Evolutionary conservation across 2,329 filamentous ascomycete genomes (phyloP).

Genomic region (Sporothrix brasiliensis): DNA sequence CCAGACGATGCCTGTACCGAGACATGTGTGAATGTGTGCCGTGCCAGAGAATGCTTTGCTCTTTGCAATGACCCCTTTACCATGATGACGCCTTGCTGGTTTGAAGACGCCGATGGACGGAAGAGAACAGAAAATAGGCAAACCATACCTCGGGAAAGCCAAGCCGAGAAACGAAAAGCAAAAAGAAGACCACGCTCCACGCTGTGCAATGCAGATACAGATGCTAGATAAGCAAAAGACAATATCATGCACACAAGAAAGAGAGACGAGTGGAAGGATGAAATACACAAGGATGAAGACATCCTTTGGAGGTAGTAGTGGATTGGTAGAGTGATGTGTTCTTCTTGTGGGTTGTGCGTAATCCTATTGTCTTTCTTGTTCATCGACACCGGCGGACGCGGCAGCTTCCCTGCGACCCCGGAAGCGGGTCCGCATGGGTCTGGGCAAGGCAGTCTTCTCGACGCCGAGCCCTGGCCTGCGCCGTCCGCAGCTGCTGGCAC

Average conservation of each 20-base stretch:
- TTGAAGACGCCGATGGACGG: conserved; percentile 11
- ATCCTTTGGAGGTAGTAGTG: neutral
- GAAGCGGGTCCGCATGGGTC: conserved; percentile 37
- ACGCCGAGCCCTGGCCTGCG: conserved; percentile 42
- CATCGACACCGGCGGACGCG: neutral
- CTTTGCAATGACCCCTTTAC: conserved; percentile 4
- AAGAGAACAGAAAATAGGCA: neutral
- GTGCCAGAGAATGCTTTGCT: conserved; percentile 15
- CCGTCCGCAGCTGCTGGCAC: conserved; percentile 42
- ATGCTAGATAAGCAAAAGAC: neutral
- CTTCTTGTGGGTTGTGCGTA: neutral
- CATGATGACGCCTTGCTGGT: neutral
- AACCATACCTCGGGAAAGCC: neutral
- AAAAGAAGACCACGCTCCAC: conserved; percentile 7
- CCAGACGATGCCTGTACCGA: neutral
- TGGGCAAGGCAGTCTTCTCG: conserved; percentile 27
- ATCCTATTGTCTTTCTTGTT: conserved; percentile 23
- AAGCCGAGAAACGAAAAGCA: neutral
- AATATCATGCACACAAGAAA: conserved; percentile 13
- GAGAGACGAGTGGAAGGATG: neutral
- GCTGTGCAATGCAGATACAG: conserved; percentile 11
- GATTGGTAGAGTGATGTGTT: neutral
- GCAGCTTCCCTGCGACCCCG: conserved; percentile 47
- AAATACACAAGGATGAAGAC: too few relatives aligned
- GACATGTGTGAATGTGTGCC: neutral